A percentile compares a stretch with the other conserved stretches of the same genome.
These are phyloP conservation scores for Macaranga tanarius DNA, from an alignment of 441 rosid genomes.

Conservation along the genomic window DNA sequence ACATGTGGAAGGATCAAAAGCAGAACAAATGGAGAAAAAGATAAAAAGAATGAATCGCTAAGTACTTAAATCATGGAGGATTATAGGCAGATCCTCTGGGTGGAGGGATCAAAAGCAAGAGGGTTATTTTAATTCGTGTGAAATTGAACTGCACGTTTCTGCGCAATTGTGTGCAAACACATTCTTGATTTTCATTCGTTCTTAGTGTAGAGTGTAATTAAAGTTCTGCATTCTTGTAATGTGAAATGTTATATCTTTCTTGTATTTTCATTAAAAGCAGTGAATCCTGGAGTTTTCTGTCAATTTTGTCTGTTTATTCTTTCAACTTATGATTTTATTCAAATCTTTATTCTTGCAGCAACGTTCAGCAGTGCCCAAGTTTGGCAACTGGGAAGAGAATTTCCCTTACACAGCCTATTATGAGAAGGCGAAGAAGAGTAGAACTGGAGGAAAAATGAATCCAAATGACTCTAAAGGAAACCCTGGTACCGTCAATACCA, in stretches of 20 bases:
- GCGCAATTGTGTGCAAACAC: too few relatives aligned
- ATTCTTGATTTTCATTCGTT: too few relatives aligned
- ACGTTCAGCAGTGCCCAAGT: conserved; percentile 25
- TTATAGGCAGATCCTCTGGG: not conserved
- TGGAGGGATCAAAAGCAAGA: not conserved
- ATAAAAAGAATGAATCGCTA: too few relatives aligned
- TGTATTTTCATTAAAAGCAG: too few relatives aligned
- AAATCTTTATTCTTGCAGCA: conserved; percentile 19
- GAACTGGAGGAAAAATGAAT: conserved; percentile 1
- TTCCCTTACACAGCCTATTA: conserved; percentile 35
- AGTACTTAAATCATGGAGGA: too few relatives aligned
- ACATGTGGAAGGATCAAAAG: too few relatives aligned
- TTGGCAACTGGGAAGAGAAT: conserved; percentile 38
- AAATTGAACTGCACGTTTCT: too few relatives aligned
- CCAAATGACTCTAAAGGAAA: not conserved
- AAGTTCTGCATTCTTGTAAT: too few relatives aligned
- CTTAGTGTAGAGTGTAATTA: too few relatives aligned
- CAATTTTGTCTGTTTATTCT: not conserved
- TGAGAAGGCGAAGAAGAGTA: conserved; percentile 21
- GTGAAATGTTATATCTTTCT: too few relatives aligned
- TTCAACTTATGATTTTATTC: not conserved
- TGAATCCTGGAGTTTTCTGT: not conserved
- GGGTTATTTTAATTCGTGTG: not conserved
- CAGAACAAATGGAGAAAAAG: too few relatives aligned
- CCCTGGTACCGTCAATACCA: not conserved